Percentiles rank a stretch among this genome's conserved stretches.
These are phyloP conservation scores for Guadua angustifolia DNA, from an alignment of 176 grass and related monocot genomes.

Conservation along the genomic window DNA sequence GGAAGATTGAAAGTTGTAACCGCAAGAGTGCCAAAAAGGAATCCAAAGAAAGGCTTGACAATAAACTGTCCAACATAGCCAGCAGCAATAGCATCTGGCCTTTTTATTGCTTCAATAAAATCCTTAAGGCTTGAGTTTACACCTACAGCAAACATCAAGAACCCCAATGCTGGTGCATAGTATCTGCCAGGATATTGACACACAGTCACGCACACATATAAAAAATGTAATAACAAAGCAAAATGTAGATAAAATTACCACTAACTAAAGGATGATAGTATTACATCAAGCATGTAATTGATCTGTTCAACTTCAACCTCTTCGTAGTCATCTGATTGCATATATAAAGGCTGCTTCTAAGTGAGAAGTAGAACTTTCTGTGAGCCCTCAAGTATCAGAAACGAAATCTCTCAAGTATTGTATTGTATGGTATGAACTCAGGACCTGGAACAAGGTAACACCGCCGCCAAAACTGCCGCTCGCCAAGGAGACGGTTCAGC, in stretches of 20 bases:
- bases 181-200: slow-evolving; percentile 63
- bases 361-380: not conserved
- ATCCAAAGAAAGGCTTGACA: slow-evolving; percentile 84
- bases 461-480: too few species aligned
- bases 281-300: not conserved
- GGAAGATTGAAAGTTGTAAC: slow-evolving; percentile 76
- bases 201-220: not conserved
- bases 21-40: slow-evolving; percentile 86
- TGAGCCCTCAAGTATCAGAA: too few species aligned
- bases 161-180: slow-evolving; percentile 89
- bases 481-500: too few species aligned
- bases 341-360: not conserved
- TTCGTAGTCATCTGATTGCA: not conserved
- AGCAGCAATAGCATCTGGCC: slow-evolving; percentile 70
- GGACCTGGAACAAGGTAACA: too few species aligned
- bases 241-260: not conserved
- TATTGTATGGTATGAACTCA: too few species aligned
- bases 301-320: not conserved
- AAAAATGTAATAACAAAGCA: not conserved
- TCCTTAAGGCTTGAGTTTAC: slow-evolving; percentile 86
- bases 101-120: slow-evolving; percentile 89
- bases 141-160: slow-evolving; percentile 99
- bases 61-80: slow-evolving; percentile 88
- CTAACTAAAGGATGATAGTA: not conserved
- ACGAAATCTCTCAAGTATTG: too few species aligned